Evolutionary conservation across 257 asterid species (phyloP), one percentile per base, ranked within the genome.

Genomic region (Osmanthus fragrans): DNA sequence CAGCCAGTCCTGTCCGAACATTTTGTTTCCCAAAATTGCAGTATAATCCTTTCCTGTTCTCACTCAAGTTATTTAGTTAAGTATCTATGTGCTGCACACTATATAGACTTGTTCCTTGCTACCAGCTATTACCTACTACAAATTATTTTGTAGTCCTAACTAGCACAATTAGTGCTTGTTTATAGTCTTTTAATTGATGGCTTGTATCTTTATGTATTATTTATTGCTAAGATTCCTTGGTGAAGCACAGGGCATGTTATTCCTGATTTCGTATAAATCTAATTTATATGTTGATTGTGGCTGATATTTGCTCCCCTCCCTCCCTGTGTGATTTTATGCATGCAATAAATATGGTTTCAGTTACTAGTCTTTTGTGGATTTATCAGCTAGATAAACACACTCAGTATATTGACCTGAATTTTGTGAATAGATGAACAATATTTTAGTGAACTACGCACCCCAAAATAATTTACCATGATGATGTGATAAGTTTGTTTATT

Each of bases 201-300:
- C 16, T 9, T 60, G 67, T 60, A 23, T 23, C 16, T 60, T 23
- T 7, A 60, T 23, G 67, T 60, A 60, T 23, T 21, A 60, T 10
- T 23, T 60, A 70, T 45, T 76, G 74, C 77, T 11, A 73, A 34
- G 49, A 19, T 63, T 65, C 40, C 19, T 36, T 23, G 34, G 67
- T 23, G 69, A 23, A 63, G 18, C 27, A 25, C 34, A 25, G 33
- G 33, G 69, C 69, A 25, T 63, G 7, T 23, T 58, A 21, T 58
- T 58, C 66, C 13, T 7, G 66, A 58, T 21, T 18, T 60, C 16
- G 30, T 60, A 58, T 25, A 5, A 39, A n/a, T 21, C 18, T 75
- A 5, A 23, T 70, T 66, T 27, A 68, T 32, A 5, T 29, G 21
- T 49, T 58, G 5, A 60, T 60, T 60, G 33, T 60, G 34, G 68